phyloP scores from a whole-genome alignment of 1,139 yeast genomes.

The Martiniozyma asiatica region DNA sequence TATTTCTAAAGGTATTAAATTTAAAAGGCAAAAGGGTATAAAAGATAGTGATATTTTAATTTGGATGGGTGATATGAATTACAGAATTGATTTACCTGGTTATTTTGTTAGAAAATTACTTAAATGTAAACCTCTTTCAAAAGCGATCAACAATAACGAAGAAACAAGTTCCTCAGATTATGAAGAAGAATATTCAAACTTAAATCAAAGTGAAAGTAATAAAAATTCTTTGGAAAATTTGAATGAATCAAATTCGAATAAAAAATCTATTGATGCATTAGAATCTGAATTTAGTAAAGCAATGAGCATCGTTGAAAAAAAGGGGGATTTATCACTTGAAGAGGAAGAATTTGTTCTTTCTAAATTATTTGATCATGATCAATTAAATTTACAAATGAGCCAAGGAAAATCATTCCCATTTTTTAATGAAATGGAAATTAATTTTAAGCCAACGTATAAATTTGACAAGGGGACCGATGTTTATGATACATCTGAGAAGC shows the following conservation, averaged over 20 bases:
- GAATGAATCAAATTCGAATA: too few relatives aligned
- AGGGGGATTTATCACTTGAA: too few relatives aligned
- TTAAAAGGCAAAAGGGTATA: constrained; percentile 58
- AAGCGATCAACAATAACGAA: too few relatives aligned
- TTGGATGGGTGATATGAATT: constrained; percentile 96
- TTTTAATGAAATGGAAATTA: constrained; percentile 69
- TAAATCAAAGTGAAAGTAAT: constrained; percentile 7
- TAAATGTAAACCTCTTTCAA: constrained; percentile 18
- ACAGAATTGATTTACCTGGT: constrained; percentile 64
- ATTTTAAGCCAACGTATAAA: constrained; percentile 84
- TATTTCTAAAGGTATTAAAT: constrained; percentile 63
- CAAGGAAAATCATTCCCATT: constrained; percentile 74
- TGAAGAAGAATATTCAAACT: constrained; percentile 4
- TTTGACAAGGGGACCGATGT: constrained; percentile 75
- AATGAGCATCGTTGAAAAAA: too few relatives aligned
- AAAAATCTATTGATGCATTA: too few relatives aligned
- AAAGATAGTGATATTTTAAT: constrained; percentile 76
- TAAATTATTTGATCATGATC: constrained; percentile 62
- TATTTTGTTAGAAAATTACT: constrained; percentile 60
- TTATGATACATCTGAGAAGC: constrained; percentile 86
- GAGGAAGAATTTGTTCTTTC: constrained; percentile 23
- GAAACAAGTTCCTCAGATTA: constrained; percentile 2
- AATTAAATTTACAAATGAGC: constrained; percentile 69
- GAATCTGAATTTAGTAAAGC: too few relatives aligned
- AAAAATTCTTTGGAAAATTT: too few relatives aligned